These are phyloP conservation scores for Rhizopogon vinicolor DNA, from an alignment of 768 basidiomycete genomes.

Conservation along the genomic window DNA sequence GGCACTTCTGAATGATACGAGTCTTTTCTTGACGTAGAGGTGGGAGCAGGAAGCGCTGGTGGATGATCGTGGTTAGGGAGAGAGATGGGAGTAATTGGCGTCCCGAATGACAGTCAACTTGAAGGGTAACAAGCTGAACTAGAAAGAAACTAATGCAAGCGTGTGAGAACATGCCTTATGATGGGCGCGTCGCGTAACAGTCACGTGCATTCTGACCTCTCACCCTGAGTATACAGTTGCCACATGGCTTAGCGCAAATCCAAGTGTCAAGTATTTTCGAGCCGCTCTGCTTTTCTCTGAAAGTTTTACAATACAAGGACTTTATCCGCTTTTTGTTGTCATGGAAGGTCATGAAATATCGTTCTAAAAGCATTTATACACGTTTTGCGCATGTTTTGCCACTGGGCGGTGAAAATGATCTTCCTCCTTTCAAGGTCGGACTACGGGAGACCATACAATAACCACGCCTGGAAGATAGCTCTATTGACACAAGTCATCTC, in stretches of 20 bases:
- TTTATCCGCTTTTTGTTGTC: not conserved
- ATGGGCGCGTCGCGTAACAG: constrained; percentile 32
- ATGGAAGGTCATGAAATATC: not conserved
- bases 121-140: constrained; percentile 21
- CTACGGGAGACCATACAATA: not conserved
- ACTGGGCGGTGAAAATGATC: not conserved
- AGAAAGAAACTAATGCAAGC: constrained; percentile 11
- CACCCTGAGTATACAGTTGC: not conserved
- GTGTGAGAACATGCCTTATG: constrained; percentile 32
- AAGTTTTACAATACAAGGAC: not conserved
- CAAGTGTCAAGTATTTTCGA: too few species aligned
- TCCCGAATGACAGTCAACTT: constrained; percentile 20
- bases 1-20: constrained; percentile 1
- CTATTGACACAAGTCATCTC: not conserved
- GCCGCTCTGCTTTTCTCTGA: too few species aligned
- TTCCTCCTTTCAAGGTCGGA: too few species aligned
- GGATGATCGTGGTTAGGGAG: constrained; percentile 2
- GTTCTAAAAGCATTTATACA: not conserved
- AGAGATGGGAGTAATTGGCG: constrained; percentile 11
- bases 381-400: not conserved
- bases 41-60: constrained; percentile 4
- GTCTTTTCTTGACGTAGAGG: constrained; percentile 11
- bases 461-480: not conserved
- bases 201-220: constrained; percentile 21
- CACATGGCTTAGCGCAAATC: not conserved